A percentile compares a stretch with the other conserved stretches of the same genome.
These are phyloP conservation scores for Malassezia vespertilionis DNA, from an alignment of 1,284 basidiomycete species.

Conservation along the genomic window DNA sequence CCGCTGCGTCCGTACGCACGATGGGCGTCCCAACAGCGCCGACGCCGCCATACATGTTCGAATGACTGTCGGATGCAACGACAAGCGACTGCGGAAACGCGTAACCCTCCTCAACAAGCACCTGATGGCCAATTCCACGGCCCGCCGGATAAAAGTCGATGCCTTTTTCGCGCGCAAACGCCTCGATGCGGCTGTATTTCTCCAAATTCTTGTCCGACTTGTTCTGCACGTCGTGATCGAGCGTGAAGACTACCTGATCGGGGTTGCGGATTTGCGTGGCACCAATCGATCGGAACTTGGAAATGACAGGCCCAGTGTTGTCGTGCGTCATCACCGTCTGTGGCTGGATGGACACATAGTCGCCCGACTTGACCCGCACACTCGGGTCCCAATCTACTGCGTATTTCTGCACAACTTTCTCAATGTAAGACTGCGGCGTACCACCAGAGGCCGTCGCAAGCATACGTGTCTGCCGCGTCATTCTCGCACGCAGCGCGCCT, in stretches of 20 bases:
- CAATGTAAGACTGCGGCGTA: slow-evolving; percentile 68
- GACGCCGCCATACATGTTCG: slow-evolving; percentile 97
- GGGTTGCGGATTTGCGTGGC: slow-evolving; percentile 75
- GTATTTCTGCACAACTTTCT: slow-evolving; percentile 96
- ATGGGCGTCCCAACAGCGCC: slow-evolving; percentile 95
- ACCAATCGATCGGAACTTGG: slow-evolving; percentile 80
- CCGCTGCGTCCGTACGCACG: slow-evolving; percentile 65
- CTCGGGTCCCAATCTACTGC: slow-evolving; percentile 68
- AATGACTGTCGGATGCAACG: slow-evolving; percentile 87
- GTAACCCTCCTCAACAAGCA: slow-evolving; percentile 44
- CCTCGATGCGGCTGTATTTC: slow-evolving; percentile 86
- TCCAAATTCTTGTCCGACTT: slow-evolving; percentile 80
- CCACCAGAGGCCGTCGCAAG: slow-evolving; percentile 1
- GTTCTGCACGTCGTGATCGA: slow-evolving; percentile 98
- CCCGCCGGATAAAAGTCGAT: slow-evolving; percentile 97
- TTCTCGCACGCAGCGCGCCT: slow-evolving; percentile 1
- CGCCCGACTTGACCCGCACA: slow-evolving; percentile 66
- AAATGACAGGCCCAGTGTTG: slow-evolving; percentile 94
- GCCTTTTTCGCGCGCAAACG: slow-evolving; percentile 71
- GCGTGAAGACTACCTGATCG: slow-evolving; percentile 80
- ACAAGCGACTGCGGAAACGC: slow-evolving; percentile 46
- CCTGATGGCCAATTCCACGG: slow-evolving; percentile 70
- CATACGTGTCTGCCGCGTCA: not conserved
- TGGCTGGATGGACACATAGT: slow-evolving; percentile 98
- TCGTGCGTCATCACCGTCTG: slow-evolving; percentile 69